Evolutionary conservation across 768 basidiomycete species (phyloP).

Genomic region (Kockovaella imperatae): DNA sequence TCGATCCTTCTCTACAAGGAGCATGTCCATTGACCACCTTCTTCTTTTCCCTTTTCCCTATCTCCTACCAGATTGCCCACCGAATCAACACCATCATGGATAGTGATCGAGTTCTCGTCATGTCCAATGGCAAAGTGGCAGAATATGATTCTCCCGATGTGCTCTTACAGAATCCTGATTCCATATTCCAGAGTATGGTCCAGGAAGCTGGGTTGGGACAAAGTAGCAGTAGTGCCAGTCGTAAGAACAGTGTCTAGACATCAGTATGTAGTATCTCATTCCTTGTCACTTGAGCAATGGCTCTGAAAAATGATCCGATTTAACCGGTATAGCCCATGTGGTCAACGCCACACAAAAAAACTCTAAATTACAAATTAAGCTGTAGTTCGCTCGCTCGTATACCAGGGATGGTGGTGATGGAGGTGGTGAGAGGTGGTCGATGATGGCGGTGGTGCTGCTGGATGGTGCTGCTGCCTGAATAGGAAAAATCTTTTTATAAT

Average conservation of each 20-base stretch:
- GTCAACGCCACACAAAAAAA: too few species aligned
- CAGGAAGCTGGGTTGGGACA: conserved; percentile 29
- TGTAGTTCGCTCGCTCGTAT: too few species aligned
- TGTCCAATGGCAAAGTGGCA: conserved; percentile 71
- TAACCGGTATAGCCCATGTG: too few species aligned
- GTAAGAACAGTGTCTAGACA: neutral
- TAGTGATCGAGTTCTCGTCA: conserved; percentile 71
- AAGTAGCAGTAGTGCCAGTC: neutral
- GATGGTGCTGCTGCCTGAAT: too few species aligned
- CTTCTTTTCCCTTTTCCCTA: neutral
- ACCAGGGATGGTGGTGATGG: too few species aligned
- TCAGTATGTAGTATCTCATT: neutral
- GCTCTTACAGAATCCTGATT: conserved; percentile 52
- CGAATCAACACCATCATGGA: conserved; percentile 57
- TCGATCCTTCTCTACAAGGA: neutral
- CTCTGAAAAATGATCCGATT: too few species aligned
- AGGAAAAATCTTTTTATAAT: too few species aligned
- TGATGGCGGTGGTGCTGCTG: too few species aligned
- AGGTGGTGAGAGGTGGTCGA: too few species aligned
- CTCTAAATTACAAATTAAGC: too few species aligned
- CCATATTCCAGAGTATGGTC: conserved; percentile 29
- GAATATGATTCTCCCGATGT: conserved; percentile 68
- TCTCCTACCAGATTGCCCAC: conserved; percentile 20
- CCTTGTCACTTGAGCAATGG: conserved; percentile 2
- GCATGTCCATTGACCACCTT: neutral